Conservation (phyloP, 75 land plant genomes). For the Pinus tabuliformis region DNA sequence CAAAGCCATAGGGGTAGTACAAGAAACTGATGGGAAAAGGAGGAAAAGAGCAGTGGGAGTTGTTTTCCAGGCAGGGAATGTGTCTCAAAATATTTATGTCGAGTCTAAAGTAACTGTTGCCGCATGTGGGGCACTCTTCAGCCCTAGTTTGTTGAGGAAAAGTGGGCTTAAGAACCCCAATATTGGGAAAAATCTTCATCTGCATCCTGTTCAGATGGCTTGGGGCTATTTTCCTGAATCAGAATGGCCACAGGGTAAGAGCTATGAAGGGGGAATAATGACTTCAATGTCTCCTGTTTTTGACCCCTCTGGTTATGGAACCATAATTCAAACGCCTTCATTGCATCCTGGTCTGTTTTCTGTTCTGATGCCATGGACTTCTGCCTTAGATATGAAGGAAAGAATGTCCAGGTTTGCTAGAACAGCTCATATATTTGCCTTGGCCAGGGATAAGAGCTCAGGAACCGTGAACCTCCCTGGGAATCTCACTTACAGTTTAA, state of each 20-base stretch:
- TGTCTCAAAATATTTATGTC: slow-evolving; percentile 4
- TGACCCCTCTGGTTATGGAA: slow-evolving; percentile 32
- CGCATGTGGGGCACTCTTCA: slow-evolving; percentile 71
- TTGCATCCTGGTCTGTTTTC: slow-evolving; percentile 71
- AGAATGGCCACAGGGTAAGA: slow-evolving; percentile 21
- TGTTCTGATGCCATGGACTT: slow-evolving; percentile 54
- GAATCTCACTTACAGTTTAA: slow-evolving; percentile 30
- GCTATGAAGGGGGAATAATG: slow-evolving; percentile 84
- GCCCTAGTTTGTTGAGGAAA: slow-evolving; percentile 48
- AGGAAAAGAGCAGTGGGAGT: slow-evolving; percentile 34
- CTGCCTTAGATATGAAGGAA: slow-evolving; percentile 38
- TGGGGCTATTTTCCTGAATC: slow-evolving; percentile 88
- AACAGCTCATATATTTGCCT: slow-evolving; percentile 59
- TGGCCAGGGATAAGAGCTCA: slow-evolving; percentile 60
- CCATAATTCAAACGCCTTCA: slow-evolving; percentile 61
- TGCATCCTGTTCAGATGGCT: slow-evolving; percentile 67
- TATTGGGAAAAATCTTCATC: slow-evolving; percentile 69
- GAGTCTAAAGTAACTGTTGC: slow-evolving; percentile 63
- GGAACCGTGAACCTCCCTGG: slow-evolving; percentile 33
- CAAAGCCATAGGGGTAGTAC: slow-evolving; percentile 32
- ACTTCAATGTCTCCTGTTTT: slow-evolving; percentile 45
- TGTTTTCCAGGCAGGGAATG: slow-evolving; percentile 13
- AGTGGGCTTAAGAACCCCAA: slow-evolving; percentile 66
- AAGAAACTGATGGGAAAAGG: not conserved
- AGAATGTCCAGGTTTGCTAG: slow-evolving; percentile 63